Conservation (phyloP, 2,329 filamentous ascomycete genomes). For the Phaeosphaeria sp. region DNA sequence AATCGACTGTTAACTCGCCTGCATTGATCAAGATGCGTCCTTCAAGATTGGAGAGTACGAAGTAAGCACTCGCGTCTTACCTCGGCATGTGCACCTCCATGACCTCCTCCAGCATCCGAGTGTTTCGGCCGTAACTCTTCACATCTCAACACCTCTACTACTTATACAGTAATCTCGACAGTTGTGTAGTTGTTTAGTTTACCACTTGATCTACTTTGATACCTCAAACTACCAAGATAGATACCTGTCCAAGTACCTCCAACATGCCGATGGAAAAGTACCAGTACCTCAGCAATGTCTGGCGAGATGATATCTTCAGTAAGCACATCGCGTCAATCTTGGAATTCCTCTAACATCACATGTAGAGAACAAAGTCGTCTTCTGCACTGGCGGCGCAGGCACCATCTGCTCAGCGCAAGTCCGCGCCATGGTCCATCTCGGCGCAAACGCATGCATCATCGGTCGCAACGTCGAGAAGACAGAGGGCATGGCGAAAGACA, state of each 20-base stretch:
- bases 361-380: constrained; percentile 83
- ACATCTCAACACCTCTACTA: constrained; percentile 11
- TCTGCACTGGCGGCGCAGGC: constrained; percentile 93
- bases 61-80: constrained; percentile 23
- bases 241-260: constrained; percentile 20
- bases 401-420: constrained; percentile 95
- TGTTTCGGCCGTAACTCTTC: constrained; percentile 29
- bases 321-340: constrained; percentile 12
- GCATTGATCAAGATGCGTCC: neutral
- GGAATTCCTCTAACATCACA: constrained; percentile 1
- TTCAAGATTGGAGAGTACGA: neutral
- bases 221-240: neutral
- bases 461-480: constrained; percentile 91
- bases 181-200: neutral
- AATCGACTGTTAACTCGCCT: neutral
- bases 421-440: constrained; percentile 86
- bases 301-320: constrained; percentile 90
- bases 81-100: constrained; percentile 24
- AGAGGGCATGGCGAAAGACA: constrained; percentile 77
- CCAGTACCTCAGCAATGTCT: constrained; percentile 81
- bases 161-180: neutral
- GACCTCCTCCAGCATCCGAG: constrained; percentile 5
- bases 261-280: constrained; percentile 74
- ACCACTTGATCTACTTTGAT: neutral
- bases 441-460: constrained; percentile 92